Evolutionary conservation across 345 rosid genomes (phyloP).

Genomic region (Salix caprea): DNA sequence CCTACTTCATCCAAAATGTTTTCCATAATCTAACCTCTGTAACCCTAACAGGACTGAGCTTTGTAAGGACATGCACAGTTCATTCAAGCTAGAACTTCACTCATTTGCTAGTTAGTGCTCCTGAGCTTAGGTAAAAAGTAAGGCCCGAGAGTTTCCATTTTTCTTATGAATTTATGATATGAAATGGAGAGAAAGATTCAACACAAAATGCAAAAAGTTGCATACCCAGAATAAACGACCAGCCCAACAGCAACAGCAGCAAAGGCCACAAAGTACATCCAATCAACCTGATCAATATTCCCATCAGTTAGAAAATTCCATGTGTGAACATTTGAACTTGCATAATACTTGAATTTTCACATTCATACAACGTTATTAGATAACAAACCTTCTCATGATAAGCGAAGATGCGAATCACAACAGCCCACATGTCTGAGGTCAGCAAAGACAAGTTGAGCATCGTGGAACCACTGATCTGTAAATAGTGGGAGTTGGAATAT

Average conservation of each 20-base stretch:
- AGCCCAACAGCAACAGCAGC: constrained; percentile 67
- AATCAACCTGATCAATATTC: constrained; percentile 38
- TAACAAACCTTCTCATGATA: constrained; percentile 76
- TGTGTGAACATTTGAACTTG: background rate
- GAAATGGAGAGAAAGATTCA: background rate
- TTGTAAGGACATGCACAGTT: background rate
- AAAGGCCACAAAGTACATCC: constrained; percentile 86
- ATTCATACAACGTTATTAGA: background rate
- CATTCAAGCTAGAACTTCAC: background rate
- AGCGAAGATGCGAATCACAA: constrained; percentile 73
- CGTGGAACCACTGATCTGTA: constrained; percentile 72
- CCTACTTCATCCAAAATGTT: background rate
- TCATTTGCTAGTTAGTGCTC: background rate
- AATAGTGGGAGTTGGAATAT: background rate
- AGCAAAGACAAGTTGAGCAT: constrained; percentile 89
- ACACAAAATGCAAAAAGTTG: background rate
- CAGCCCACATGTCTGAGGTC: constrained; percentile 95
- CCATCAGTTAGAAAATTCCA: background rate
- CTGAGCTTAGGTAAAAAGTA: background rate
- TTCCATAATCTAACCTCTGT: background rate
- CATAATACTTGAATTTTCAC: background rate
- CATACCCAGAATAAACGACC: constrained; percentile 62
- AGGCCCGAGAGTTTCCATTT: background rate
- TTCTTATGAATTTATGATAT: background rate
- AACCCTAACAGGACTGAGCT: background rate